These are phyloP conservation scores for Physcia stellaris DNA, from an alignment of 495 filamentous ascomycete species.

Conservation along the genomic window DNA sequence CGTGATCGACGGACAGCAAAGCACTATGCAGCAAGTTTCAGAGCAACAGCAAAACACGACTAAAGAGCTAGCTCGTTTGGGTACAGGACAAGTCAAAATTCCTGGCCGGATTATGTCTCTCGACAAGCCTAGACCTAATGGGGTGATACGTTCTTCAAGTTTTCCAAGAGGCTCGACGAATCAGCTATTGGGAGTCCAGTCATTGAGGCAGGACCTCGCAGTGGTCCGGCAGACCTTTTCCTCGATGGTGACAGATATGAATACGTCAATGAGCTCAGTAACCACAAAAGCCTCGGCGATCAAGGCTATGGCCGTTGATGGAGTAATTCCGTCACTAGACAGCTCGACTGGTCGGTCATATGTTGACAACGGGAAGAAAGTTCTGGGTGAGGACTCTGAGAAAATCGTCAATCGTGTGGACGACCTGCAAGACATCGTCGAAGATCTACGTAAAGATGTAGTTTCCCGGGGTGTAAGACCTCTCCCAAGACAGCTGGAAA, in stretches of 20 bases:
- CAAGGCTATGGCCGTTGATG: slow-evolving; percentile 59
- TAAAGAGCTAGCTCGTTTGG: slow-evolving; percentile 77
- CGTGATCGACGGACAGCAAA: slow-evolving; percentile 65
- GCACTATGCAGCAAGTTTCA: slow-evolving; percentile 71
- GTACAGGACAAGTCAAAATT: slow-evolving; percentile 44
- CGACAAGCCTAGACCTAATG: slow-evolving; percentile 22
- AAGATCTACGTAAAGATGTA: slow-evolving; percentile 95
- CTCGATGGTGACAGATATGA: slow-evolving; percentile 75
- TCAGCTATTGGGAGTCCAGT: slow-evolving; percentile 66
- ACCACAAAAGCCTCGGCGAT: slow-evolving; percentile 66
- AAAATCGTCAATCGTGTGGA: slow-evolving; percentile 81
- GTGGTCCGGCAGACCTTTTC: slow-evolving; percentile 88
- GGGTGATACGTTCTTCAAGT: slow-evolving; percentile 5
- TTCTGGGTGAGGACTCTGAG: slow-evolving; percentile 71
- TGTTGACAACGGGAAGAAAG: slow-evolving; percentile 73
- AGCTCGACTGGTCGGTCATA: slow-evolving; percentile 67
- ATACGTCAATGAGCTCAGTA: slow-evolving; percentile 72
- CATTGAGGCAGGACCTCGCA: slow-evolving; percentile 77
- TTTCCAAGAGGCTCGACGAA: slow-evolving; percentile 23
- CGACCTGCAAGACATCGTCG: slow-evolving; percentile 88
- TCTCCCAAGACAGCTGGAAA: slow-evolving; percentile 78
- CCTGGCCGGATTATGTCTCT: slow-evolving; percentile 15
- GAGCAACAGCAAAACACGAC: slow-evolving; percentile 83
- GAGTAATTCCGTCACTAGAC: slow-evolving; percentile 46
- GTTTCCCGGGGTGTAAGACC: slow-evolving; percentile 86